Conservation (phyloP, 2,329 filamentous ascomycete species). For the Neonectria neomacrospora region DNA sequence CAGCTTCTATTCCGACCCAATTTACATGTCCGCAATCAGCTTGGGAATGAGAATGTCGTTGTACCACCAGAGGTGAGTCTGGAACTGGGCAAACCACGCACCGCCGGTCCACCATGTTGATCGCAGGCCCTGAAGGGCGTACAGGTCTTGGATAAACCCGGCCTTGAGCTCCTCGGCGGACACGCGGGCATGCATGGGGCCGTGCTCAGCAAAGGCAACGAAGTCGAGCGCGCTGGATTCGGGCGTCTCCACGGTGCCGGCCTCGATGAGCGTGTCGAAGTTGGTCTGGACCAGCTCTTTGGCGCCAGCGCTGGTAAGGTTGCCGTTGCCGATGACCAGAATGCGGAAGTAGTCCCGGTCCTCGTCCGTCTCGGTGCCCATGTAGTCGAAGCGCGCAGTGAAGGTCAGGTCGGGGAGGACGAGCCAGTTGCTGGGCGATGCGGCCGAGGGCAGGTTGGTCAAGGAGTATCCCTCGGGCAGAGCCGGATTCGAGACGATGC, state of each 20-base stretch:
- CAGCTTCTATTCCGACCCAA: neutral
- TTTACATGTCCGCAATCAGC: constrained; percentile 25
- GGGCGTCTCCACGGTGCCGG: constrained; percentile 40
- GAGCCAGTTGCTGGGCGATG: constrained; percentile 36
- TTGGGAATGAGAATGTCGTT: constrained; percentile 43
- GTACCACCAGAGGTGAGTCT: constrained; percentile 50
- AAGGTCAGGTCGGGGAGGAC: constrained; percentile 35
- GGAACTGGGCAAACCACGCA: constrained; percentile 49
- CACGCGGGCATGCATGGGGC: constrained; percentile 51
- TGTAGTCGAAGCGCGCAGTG: constrained; percentile 43
- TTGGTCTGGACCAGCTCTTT: constrained; percentile 42
- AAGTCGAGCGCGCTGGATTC: constrained; percentile 44
- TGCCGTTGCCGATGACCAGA: constrained; percentile 43
- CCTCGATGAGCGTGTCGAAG: constrained; percentile 45
- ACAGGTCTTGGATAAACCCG: constrained; percentile 55
- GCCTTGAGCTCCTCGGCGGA: constrained; percentile 47
- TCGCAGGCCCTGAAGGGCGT: constrained; percentile 55
- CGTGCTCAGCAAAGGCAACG: constrained; percentile 50
- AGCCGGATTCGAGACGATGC: constrained; percentile 45
- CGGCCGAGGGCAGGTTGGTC: constrained; percentile 38
- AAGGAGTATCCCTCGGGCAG: constrained; percentile 38
- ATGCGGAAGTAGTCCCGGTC: constrained; percentile 43
- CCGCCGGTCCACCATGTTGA: constrained; percentile 59
- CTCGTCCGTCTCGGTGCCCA: constrained; percentile 42
- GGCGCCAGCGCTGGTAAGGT: constrained; percentile 34